Evolutionary conservation across 1,139 yeast genomes (phyloP), one percentile per base, ranked within the genome.

Genomic region (Lodderomyces oxycetoniae): DNA sequence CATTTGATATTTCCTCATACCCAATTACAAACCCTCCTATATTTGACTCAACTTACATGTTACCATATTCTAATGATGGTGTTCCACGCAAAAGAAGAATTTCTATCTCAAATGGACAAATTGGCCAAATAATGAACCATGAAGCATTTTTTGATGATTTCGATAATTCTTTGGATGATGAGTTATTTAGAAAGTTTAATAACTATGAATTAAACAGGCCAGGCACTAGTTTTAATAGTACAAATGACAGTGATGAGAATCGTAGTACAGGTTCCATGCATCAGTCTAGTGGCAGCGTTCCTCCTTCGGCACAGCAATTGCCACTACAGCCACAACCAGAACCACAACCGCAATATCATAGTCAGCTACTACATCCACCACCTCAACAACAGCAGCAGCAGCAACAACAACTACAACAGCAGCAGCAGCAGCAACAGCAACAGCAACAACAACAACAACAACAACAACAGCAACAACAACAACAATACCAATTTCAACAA

Each of bases 91-190:
- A 88, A 50, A 63, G 89, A 47, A 57, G 74, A 43, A 74, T 82
- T 4, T 81, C 89, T 28, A 81, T 82, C 33, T 79, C 88, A 10
- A 81, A 81, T 55, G 91, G 91, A 46, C 91, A 81, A 51, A 81
- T 82, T 45, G 83, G 86, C 30, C 89, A 82, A 50, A 72, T 77
- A 26, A 62, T 76, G 24, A 67, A 56, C 47, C 73, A 68, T 42
- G 74, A 68, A 38, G 71, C 71, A 2, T 55, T 58, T 27, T 59
- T 61, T 29, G 60, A 60, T 5, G 60, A 60, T 5, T 57, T 49
- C 17, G 47, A 41, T 6, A 22, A 28, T 15, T 27, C 36, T 27
- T 33, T 34, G 14, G 36, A 39, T 17, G 44, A 41, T 31, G 34
- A 25, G 9, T 38, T 35, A 11, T 23, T 26, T 7, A 33, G 29